Percentiles rank a stretch among this genome's conserved stretches.
phyloP scores from a whole-genome alignment of 768 basidiomycete species.

The Clavaria fumosa region DNA sequence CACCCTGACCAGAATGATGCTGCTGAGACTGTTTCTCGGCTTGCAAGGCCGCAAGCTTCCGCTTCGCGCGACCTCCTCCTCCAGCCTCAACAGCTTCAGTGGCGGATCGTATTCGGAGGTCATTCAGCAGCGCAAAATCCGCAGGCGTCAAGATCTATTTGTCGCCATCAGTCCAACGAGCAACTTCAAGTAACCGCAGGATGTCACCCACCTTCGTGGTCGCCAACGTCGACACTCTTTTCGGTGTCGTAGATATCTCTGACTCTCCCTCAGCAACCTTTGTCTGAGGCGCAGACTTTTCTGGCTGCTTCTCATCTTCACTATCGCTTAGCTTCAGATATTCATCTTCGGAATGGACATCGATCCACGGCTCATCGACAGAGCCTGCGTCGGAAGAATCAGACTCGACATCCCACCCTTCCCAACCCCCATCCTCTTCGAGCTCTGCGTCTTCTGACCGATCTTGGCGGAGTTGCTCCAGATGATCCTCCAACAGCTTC shows the following conservation, averaged over 20 bases:
- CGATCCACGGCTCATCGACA: slow-evolving; percentile 63
- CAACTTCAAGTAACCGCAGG: not conserved
- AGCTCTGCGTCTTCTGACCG: slow-evolving; percentile 30
- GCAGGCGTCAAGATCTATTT: slow-evolving; percentile 91
- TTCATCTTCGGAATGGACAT: slow-evolving; percentile 53
- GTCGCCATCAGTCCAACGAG: not conserved
- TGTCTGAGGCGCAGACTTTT: no score
- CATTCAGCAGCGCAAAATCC: slow-evolving; percentile 84
- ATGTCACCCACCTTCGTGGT: slow-evolving; percentile 51
- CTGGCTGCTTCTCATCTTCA: slow-evolving; percentile 58
- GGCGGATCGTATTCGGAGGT: slow-evolving; percentile 72
- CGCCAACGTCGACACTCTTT: slow-evolving; percentile 46
- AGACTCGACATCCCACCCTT: slow-evolving; percentile 80
- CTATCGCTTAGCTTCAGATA: slow-evolving; percentile 75
- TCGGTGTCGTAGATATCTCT: slow-evolving; percentile 16
- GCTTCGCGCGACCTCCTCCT: slow-evolving; percentile 66
- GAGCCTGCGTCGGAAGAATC: slow-evolving; percentile 40
- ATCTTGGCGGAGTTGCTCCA: slow-evolving; percentile 56
- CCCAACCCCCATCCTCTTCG: slow-evolving; percentile 61
- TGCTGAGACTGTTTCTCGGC: slow-evolving; percentile 40
- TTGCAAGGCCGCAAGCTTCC: slow-evolving; percentile 75
- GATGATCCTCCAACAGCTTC: slow-evolving; percentile 86
- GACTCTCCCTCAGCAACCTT: slow-evolving; percentile 12
- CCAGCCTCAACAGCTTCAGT: slow-evolving; percentile 50
- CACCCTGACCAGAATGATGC: slow-evolving; percentile 28